Percentiles rank a stretch among this genome's conserved stretches.
Evolutionary conservation across 345 rosid species (phyloP).

Genomic region (Boechera divaricarpa): DNA sequence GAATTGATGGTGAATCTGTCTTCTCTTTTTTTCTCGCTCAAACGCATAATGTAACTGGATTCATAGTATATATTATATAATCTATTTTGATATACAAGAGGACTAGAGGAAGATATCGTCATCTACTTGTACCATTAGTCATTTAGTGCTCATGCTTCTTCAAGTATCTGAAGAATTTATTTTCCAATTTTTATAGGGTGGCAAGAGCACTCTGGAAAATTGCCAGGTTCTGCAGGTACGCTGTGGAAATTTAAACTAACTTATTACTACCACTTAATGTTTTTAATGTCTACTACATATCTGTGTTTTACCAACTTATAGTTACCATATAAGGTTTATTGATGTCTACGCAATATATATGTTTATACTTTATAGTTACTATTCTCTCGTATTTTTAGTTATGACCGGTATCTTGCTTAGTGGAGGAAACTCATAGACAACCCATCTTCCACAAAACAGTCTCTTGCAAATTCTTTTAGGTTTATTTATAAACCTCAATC

Average conservation of each 20-base stretch:
- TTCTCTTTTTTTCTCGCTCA: not conserved
- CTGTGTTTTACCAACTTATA: not conserved
- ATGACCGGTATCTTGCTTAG: not conserved
- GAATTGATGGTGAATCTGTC: not conserved
- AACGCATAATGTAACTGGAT: not conserved
- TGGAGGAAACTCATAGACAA: not conserved
- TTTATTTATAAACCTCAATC: not conserved
- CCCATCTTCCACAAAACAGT: not conserved
- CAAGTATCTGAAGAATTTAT: not conserved
- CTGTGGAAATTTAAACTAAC: not conserved
- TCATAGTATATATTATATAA: not conserved
- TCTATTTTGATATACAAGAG: not conserved
- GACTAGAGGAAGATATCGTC: not conserved
- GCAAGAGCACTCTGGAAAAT: slow-evolving; percentile 89
- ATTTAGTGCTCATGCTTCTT: not conserved
- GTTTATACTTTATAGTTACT: not conserved
- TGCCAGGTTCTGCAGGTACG: slow-evolving; percentile 95
- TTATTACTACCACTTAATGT: not conserved
- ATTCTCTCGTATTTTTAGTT: not conserved
- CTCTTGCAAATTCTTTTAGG: not conserved
- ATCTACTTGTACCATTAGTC: not conserved
- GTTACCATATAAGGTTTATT: not conserved
- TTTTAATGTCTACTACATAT: not conserved
- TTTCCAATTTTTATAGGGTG: slow-evolving; percentile 62
- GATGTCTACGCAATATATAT: not conserved